Base-by-base conservation (phyloP, 208 protist species). In the Wallacemonas collosoma region DNA sequence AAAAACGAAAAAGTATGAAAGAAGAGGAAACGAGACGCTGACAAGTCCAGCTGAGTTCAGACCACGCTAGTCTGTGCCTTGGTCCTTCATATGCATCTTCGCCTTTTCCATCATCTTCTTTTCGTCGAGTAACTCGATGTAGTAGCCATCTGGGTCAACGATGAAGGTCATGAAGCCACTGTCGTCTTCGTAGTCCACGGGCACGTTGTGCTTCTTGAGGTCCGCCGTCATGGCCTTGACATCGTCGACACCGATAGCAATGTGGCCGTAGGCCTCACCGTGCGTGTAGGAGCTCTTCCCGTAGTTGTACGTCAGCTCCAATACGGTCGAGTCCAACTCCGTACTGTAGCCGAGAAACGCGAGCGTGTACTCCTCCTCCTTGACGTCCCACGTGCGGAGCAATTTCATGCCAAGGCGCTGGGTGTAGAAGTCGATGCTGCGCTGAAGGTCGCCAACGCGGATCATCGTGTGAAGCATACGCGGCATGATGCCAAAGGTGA, bases 281-380 rank as follows among this genome's bases (percentile, higher is more conserved):
- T 96, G 89, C 17, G 79, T 81, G 79, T 94, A 95, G 6, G 71
- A 77, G 11, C 73, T 83, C 36, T 86, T 71, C 40, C 88, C 92
- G 69, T 93, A 94, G 81, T 96, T 96, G 79, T 94, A 93, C 15
- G 92, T 96, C 56, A 96, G 79, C 77, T 93, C 88, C 40, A 96
- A 79, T 58, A 95, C 90, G 0, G 88, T 89, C 15, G 76, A 73
- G 48, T 90, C 79, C 53, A 74, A 68, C 72, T 93, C 89, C 3
- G 82, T 89, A 36, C 80, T 86, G 72, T 86, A 94, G 58, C 89
- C 92, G 61, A 96, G 79, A 61, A 96, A 94, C 65, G 81, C 85
- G 40, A 96, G 76, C 44, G 89, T 93, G 76, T 85, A 96, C 73
- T 94, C 85, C 40, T 93, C 86, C 68, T 90, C 76, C 36, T 81